These are phyloP conservation scores for Pythium biforme DNA, from an alignment of 352 stramenopile genomes.

Conservation along the genomic window DNA sequence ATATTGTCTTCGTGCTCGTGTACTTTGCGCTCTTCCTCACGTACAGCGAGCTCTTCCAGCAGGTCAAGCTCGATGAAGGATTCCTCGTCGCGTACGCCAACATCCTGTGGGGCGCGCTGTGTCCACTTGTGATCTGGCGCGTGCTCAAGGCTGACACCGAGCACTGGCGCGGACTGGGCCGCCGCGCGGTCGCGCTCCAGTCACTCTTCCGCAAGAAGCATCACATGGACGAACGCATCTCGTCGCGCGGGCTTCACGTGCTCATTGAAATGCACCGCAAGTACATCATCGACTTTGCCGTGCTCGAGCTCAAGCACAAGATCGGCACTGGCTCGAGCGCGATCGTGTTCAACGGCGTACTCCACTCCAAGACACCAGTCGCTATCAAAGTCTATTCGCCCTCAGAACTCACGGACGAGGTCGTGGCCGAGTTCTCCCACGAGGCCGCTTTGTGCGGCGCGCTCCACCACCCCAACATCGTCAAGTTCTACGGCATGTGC, in stretches of 20 bases:
- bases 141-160: conserved; percentile 37
- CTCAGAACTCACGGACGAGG: conserved; percentile 48
- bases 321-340: conserved; percentile 55
- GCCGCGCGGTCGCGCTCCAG: conserved; percentile 55
- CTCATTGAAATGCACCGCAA: conserved; percentile 72
- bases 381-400: conserved; percentile 83
- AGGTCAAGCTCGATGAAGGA: conserved; percentile 20
- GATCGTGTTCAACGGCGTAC: conserved; percentile 57
- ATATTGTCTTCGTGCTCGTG: conserved; percentile 39
- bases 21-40: conserved; percentile 26
- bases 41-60: conserved; percentile 31
- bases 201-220: conserved; percentile 34
- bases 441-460: conserved; percentile 71
- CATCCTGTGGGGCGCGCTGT: conserved; percentile 48
- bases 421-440: conserved; percentile 79
- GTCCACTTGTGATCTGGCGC: conserved; percentile 56
- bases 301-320: conserved; percentile 51
- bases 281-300: conserved; percentile 74
- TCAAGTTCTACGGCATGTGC: conserved; percentile 85
- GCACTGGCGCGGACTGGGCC: conserved; percentile 43
- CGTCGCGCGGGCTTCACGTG: conserved; percentile 48
- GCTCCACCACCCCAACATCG: conserved; percentile 77
- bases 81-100: conserved; percentile 35
- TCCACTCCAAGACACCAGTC: conserved; percentile 50
- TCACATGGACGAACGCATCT: conserved; percentile 29